Evolutionary conservation across 2,329 filamentous ascomycete genomes (phyloP).

Genomic region (Phyllosticta citrichinensis): DNA sequence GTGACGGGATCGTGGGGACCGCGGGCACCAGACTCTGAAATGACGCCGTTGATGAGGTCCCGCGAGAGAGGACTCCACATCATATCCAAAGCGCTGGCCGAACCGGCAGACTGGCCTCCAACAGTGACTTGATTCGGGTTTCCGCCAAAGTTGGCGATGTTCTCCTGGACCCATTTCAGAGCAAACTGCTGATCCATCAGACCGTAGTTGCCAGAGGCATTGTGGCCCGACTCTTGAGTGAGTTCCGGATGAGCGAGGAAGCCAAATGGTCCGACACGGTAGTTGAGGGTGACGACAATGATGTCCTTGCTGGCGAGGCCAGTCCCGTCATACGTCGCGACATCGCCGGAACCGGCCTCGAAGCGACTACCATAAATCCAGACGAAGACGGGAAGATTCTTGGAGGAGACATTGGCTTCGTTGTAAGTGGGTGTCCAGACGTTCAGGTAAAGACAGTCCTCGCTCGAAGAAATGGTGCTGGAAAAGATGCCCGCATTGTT

Average conservation of each 20-base stretch:
- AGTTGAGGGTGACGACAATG: constrained; percentile 25
- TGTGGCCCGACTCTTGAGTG: constrained; percentile 2
- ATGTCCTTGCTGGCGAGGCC: constrained; percentile 11
- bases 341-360: neutral
- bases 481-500: neutral
- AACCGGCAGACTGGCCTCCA: constrained; percentile 29
- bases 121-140: constrained; percentile 37
- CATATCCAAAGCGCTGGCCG: constrained; percentile 33
- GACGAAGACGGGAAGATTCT: constrained; percentile 31
- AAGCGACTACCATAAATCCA: constrained; percentile 37
- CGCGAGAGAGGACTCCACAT: constrained; percentile 35
- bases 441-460: constrained; percentile 30
- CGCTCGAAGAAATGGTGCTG: neutral
- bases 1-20: constrained; percentile 2
- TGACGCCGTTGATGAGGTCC: constrained; percentile 27
- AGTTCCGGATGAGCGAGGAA: constrained; percentile 17
- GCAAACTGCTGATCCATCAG: constrained; percentile 30
- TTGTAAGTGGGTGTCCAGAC: constrained; percentile 8
- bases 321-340: constrained; percentile 16
- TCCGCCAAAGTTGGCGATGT: constrained; percentile 35
- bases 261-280: constrained; percentile 32
- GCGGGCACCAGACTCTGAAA: constrained; percentile 11
- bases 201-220: constrained; percentile 23
- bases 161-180: constrained; percentile 31
- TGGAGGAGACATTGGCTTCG: neutral